Conservation (phyloP, 2,329 filamentous ascomycete genomes). For the Cladorrhinum sp. region DNA sequence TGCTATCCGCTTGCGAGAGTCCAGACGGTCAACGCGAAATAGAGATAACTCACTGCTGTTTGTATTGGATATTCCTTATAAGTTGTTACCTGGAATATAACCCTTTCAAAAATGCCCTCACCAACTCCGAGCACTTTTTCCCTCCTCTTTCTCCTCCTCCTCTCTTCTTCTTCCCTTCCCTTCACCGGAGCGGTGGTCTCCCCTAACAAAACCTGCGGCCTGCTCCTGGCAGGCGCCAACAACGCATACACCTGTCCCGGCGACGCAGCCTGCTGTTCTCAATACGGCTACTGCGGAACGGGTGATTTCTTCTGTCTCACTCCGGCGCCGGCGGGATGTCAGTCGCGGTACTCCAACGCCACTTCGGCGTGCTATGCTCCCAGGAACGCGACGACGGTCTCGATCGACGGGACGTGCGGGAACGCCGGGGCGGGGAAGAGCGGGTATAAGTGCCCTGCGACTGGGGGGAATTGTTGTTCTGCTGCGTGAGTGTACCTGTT, state of each 20-base stretch:
- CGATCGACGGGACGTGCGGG: conserved; percentile 34
- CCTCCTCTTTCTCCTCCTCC: not conserved
- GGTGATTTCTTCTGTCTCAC: conserved; percentile 31
- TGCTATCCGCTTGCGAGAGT: not conserved
- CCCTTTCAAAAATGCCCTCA: not conserved
- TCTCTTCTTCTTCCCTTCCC: not conserved
- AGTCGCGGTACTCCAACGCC: conserved; percentile 31
- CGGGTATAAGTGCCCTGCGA: conserved; percentile 31
- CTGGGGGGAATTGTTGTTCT: conserved; percentile 30
- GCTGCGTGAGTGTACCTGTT: conserved; percentile 27
- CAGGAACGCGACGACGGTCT: conserved; percentile 28
- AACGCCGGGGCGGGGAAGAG: conserved; percentile 27
- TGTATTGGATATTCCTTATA: too few species aligned
- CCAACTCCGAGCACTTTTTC: not conserved
- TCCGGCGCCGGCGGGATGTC: conserved; percentile 31
- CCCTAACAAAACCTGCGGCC: conserved; percentile 32
- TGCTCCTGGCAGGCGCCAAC: conserved; percentile 24
- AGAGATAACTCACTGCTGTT: too few species aligned
- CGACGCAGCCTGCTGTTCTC: conserved; percentile 31
- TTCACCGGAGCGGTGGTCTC: conserved; percentile 23
- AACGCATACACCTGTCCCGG: conserved; percentile 32
- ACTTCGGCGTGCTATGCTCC: conserved; percentile 29
- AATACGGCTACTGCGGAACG: conserved; percentile 32
- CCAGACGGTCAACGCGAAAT: too few species aligned
- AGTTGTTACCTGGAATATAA: too few species aligned